phyloP scores from a whole-genome alignment of 139 green algal genomes.

The Dunaliella sp. region DNA sequence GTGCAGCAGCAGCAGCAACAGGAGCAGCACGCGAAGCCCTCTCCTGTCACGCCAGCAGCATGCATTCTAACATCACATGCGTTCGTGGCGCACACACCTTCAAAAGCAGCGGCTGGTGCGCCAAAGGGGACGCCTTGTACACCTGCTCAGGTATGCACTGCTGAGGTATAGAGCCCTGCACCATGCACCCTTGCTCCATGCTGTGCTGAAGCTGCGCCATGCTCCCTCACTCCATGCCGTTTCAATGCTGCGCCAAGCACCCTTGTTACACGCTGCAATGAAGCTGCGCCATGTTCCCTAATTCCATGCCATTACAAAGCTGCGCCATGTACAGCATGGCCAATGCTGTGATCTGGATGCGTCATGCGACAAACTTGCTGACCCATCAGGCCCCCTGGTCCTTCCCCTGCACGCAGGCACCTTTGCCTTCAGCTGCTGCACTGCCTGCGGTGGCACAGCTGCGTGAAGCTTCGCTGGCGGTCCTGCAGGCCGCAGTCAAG shows the following conservation, averaged over 20 bases:
- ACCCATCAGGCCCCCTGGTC: neutral
- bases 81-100: neutral
- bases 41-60: neutral
- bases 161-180: neutral
- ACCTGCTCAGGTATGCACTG: neutral
- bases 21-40: neutral
- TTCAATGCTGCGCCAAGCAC: neutral
- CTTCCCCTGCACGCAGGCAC: neutral
- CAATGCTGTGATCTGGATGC: too few relatives aligned
- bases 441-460: neutral
- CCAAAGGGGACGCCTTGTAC: neutral
- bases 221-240: neutral
- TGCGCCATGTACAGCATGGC: neutral
- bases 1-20: neutral
- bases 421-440: neutral
- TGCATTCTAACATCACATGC: neutral
- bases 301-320: neutral
- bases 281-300: neutral
- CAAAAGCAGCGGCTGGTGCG: neutral
- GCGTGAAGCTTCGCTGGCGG: neutral
- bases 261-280: neutral
- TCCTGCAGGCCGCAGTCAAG: neutral
- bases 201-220: neutral
- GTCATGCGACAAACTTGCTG: too few relatives aligned
- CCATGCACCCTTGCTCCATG: too few relatives aligned